Evolutionary conservation across 2,329 filamentous ascomycete species (phyloP), one percentile per base, ranked within the genome.

Genomic region (Exophiala spinifera): DNA sequence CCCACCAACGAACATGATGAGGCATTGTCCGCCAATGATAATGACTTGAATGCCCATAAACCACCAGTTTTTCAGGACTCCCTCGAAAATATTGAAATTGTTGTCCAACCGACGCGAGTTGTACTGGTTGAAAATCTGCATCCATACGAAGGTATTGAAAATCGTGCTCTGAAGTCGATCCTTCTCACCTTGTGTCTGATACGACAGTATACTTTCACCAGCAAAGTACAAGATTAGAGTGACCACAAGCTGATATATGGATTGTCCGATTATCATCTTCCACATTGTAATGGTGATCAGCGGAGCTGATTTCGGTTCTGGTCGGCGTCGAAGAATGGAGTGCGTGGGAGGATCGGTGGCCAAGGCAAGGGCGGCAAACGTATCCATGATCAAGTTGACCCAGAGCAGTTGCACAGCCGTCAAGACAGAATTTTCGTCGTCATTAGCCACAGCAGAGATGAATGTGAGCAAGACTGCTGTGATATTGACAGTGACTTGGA

Each of bases 81-180:
- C 81, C 62, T 83, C 78, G 49, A 85, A 78, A 37, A 85, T 77
- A 61, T 84, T 84, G 70, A 85, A 76, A 56, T 78, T 76, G 68
- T 84, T 84, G 63, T 85, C 82, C 0, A 85, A 72, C 36, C 82
- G 80, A 25, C 83, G 77, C 65, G 82, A 83, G 69, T 86, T 86
- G 72, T 84, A 79, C 67, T 84, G 78, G 67, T 87, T 87, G 73
- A 87, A 87, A 57, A 87, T 85, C 64, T 87, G 84, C 76, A 87
- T 82, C 83, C 84, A 87, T 2, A 87, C 84, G 62, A 85, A 87
- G 0, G 80, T 83, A 69, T 87, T 87, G 73, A 87, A 87, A 44
- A 87, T 79, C 53, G 86, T 74, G 1, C 83, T 85, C 59, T 81
- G 74, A 31, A 84, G 71, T 61, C 80, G 69, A 19, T 70, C 68